phyloP scores from a whole-genome alignment of 441 rosid genomes.

The Dalechampia spathulata region DNA sequence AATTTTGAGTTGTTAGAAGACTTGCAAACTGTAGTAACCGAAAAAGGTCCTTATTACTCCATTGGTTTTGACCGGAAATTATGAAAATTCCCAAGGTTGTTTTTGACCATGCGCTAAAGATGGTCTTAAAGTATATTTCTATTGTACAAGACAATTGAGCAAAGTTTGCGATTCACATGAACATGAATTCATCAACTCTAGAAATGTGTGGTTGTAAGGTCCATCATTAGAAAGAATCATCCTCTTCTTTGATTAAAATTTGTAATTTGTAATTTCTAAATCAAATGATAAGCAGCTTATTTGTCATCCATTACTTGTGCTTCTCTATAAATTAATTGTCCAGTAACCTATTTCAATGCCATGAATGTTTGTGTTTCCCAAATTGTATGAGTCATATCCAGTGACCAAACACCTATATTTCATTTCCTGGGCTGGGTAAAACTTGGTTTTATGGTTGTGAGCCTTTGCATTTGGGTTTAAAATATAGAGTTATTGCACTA shows the following conservation, averaged over 20 bases:
- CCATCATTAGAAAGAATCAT: not conserved
- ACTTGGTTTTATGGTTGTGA: not conserved
- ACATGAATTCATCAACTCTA: not conserved
- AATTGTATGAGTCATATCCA: not conserved
- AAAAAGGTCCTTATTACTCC: no score
- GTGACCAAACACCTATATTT: not conserved
- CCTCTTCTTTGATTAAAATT: no score
- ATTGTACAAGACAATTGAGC: not conserved
- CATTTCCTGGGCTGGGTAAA: not conserved
- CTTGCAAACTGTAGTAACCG: no score
- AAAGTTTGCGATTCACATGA: not conserved
- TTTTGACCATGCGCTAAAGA: not conserved
- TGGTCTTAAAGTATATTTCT: not conserved
- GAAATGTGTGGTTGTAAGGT: not conserved
- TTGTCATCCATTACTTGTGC: not conserved
- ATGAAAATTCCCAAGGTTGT: not conserved
- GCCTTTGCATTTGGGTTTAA: not conserved
- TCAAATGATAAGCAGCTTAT: not conserved
- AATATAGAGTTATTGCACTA: not conserved
- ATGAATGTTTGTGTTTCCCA: constrained; percentile 3
- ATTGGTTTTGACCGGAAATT: no score
- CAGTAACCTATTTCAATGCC: not conserved
- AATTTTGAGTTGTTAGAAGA: no score
- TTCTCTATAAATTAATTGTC: not conserved
- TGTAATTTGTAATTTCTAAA: not conserved